Evolutionary conservation across 225 moss, liverwort and hornwort genomes (phyloP).

Genomic region (Polytrichum formosum): DNA sequence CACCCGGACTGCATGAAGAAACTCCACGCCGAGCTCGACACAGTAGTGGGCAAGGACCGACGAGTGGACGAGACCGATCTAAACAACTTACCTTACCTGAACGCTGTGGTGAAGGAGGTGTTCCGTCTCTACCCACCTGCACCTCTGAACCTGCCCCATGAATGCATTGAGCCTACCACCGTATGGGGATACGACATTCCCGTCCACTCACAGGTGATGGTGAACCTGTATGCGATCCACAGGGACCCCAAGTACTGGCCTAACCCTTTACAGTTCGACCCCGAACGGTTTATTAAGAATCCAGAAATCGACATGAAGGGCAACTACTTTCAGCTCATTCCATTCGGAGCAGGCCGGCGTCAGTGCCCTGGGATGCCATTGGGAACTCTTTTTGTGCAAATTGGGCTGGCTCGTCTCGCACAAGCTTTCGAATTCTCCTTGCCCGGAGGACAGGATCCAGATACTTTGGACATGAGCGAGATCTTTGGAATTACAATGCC

Average conservation of each 20-base stretch:
- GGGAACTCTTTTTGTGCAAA: conserved; percentile 24
- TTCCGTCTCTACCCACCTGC: conserved; percentile 42
- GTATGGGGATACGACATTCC: conserved; percentile 49
- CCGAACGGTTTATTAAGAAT: conserved; percentile 32
- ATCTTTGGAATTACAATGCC: conserved; percentile 26
- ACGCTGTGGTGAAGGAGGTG: conserved; percentile 45
- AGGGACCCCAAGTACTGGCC: conserved; percentile 39
- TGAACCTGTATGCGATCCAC: conserved; percentile 47
- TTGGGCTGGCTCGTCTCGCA: conserved; percentile 26
- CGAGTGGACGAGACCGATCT: conserved; percentile 31
- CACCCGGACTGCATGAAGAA: conserved; percentile 24
- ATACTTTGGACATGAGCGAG: conserved; percentile 27
- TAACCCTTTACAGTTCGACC: conserved; percentile 31
- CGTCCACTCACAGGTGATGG: conserved; percentile 25
- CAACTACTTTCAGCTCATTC: conserved; percentile 32
- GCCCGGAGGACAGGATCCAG: conserved; percentile 1
- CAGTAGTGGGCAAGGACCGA: conserved; percentile 18
- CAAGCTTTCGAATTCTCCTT: conserved; percentile 35
- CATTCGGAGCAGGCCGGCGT: conserved; percentile 44
- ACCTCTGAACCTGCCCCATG: conserved; percentile 40
- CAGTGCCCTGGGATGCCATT: conserved; percentile 40
- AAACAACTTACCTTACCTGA: conserved; percentile 28
- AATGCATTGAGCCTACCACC: conserved; percentile 10
- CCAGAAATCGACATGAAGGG: conserved; percentile 13
- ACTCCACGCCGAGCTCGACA: conserved; percentile 40